Base-by-base conservation (phyloP, 495 filamentous ascomycete species). In the Xylaria telfairii region DNA sequence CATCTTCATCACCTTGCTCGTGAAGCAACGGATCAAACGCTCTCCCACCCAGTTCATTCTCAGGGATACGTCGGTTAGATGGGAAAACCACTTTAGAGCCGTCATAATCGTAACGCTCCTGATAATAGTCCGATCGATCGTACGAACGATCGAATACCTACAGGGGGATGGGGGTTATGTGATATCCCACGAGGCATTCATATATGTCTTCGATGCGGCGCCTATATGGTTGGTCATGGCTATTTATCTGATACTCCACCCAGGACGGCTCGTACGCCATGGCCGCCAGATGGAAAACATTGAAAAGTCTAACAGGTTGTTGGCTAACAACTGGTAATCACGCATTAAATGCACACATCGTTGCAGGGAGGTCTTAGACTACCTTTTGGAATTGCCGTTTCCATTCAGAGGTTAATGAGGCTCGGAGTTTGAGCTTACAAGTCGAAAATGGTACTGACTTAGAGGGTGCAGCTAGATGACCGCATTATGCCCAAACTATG, bases 201-300 rank as follows among this genome's bases (percentile, higher is more conserved):
- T 91, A 61, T 92, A 91, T 71, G 72, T 89, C 4, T 91, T 92
- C 73, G 90, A 93, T 73, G 82, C 85, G 7, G 65, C 83, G 53
- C 72, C 86, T 46, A 92, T 92, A 89, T 72, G 87, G 28, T 8
- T 75, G 0, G 86, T 85, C 21, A 85, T 87, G 76, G 69, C 85
- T 0, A 67, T 86, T 2, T 85, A 44, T 21, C n/a, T 44, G 12
- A 6, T 28, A 1, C 56, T 60, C 32, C 56, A 60, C 24, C 56
- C 32, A 0, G 56, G 56, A 24, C 39, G 56, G 32, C 56, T 60
- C 10, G 30, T 39, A 19, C 56, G 56, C 47, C 47, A 53, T 24
- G n/a, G 47, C 7, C 21, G 47, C 24, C 47, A 13, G n/a, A 26
- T 53, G n/a, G 47, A 53, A 24, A 10, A 53, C n/a, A 53, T 7